Conservation (phyloP, 768 basidiomycete species). For the Peribolospora baueri region DNA sequence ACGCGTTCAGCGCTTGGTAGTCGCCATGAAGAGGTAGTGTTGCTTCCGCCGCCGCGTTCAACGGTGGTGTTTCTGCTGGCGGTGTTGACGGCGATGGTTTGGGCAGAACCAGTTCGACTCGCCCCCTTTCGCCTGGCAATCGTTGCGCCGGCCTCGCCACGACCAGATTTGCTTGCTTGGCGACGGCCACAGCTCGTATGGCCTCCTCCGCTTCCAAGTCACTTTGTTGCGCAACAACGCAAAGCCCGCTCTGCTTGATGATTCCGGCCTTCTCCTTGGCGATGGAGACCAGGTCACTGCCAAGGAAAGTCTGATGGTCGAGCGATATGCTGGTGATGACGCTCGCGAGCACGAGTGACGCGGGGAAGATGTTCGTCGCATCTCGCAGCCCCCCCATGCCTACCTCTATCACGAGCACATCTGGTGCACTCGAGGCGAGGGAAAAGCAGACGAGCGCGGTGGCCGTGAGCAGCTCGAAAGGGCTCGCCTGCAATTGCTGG, state of each 20-base stretch:
- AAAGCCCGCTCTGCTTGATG: slow-evolving; percentile 31
- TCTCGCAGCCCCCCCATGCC: slow-evolving; percentile 84
- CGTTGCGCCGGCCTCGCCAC: slow-evolving; percentile 16
- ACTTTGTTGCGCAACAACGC: slow-evolving; percentile 42
- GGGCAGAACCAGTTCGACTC: too few relatives aligned
- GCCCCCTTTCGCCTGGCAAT: too few relatives aligned
- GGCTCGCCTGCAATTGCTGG: slow-evolving; percentile 27
- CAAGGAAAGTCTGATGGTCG: slow-evolving; percentile 80
- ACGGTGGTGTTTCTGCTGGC: too few relatives aligned
- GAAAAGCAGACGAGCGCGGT: slow-evolving; percentile 60
- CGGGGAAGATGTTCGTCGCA: slow-evolving; percentile 73
- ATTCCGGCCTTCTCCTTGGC: slow-evolving; percentile 66
- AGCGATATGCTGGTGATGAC: slow-evolving; percentile 67
- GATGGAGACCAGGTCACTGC: slow-evolving; percentile 46
- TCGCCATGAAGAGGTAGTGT: background rate
- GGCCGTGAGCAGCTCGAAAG: slow-evolving; percentile 66
- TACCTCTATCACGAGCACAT: slow-evolving; percentile 69
- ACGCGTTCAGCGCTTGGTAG: background rate
- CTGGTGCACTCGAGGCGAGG: slow-evolving; percentile 21
- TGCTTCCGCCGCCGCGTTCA: too few relatives aligned
- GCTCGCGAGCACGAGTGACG: slow-evolving; percentile 43
- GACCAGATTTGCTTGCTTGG: slow-evolving; percentile 25
- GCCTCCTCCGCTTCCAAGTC: slow-evolving; percentile 20
- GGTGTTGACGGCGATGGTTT: too few relatives aligned
- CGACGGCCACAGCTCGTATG: slow-evolving; percentile 21